Conservation (phyloP, 768 basidiomycete species). For the Mycena polygramma region DNA sequence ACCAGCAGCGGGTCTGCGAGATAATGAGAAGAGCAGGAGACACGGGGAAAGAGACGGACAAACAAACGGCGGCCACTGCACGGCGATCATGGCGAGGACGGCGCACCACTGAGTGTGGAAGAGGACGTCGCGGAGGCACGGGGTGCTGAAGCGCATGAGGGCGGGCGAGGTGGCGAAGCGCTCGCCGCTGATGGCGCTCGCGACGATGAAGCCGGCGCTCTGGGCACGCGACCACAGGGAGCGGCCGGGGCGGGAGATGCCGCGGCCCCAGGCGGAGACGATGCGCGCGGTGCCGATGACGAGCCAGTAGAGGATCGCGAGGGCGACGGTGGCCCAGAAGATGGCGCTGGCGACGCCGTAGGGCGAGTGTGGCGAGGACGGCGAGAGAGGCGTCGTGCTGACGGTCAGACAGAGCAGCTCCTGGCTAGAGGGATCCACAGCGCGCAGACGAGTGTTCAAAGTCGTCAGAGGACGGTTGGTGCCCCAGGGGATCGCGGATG, state of each 20-base stretch:
- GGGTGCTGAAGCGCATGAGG: slow-evolving; percentile 91
- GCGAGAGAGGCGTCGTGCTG: slow-evolving; percentile 79
- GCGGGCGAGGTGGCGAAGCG: slow-evolving; percentile 87
- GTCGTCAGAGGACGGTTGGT: slow-evolving; percentile 83
- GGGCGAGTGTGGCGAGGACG: slow-evolving; percentile 61
- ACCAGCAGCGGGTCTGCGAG: slow-evolving; percentile 87
- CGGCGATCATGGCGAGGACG: slow-evolving; percentile 91
- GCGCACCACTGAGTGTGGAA: slow-evolving; percentile 96
- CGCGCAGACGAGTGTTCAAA: slow-evolving; percentile 84
- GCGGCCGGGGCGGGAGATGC: slow-evolving; percentile 68
- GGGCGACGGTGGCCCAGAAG: slow-evolving; percentile 79
- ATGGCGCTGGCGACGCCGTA: slow-evolving; percentile 78
- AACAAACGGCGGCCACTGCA: slow-evolving; percentile 93
- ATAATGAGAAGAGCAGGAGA: slow-evolving; percentile 31
- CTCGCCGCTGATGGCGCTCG: slow-evolving; percentile 95
- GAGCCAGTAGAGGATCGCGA: slow-evolving; percentile 86
- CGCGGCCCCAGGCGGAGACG: slow-evolving; percentile 87
- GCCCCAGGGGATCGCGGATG: slow-evolving; percentile 77
- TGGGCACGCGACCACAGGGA: slow-evolving; percentile 81
- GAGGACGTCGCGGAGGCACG: slow-evolving; percentile 91
- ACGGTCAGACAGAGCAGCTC: slow-evolving; percentile 90
- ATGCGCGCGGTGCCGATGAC: slow-evolving; percentile 86
- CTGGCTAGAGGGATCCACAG: slow-evolving; percentile 87
- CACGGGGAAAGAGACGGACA: slow-evolving; percentile 68
- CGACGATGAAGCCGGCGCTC: slow-evolving; percentile 88